Percentiles rank a stretch among this genome's conserved stretches.
phyloP scores from a whole-genome alignment of 2,329 filamentous ascomycete genomes.

The Aspergillus novoparasiticus region DNA sequence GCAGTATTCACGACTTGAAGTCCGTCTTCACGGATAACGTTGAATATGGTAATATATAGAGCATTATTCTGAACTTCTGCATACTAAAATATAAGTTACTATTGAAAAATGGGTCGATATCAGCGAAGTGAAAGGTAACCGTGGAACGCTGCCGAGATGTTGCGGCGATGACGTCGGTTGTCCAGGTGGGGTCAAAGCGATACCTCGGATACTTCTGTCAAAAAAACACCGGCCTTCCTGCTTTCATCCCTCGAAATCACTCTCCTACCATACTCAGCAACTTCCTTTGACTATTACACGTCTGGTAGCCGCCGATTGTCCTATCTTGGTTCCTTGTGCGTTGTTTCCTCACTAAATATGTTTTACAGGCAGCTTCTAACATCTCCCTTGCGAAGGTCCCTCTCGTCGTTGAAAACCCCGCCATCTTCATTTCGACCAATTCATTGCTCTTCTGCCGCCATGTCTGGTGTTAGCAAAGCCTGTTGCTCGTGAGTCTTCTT shows the following conservation, averaged over 20 bases:
- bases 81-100: too few relatives aligned
- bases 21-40: too few relatives aligned
- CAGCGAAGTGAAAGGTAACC: neutral
- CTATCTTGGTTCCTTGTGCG: neutral
- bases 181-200: neutral
- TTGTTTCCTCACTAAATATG: slow-evolving; percentile 15
- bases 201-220: neutral
- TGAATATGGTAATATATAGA: too few relatives aligned
- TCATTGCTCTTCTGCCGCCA: slow-evolving; percentile 30
- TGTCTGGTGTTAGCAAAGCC: slow-evolving; percentile 48
- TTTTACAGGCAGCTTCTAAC: slow-evolving; percentile 27
- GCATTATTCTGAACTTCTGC: too few relatives aligned
- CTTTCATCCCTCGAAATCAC: neutral
- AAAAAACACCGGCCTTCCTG: neutral
- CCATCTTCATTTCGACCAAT: slow-evolving; percentile 13
- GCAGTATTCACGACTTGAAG: too few relatives aligned
- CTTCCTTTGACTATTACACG: neutral
- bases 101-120: neutral
- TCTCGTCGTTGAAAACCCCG: slow-evolving; percentile 17
- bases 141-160: neutral
- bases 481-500: slow-evolving; percentile 45
- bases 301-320: neutral
- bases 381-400: slow-evolving; percentile 25
- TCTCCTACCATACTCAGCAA: neutral
- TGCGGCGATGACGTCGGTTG: neutral